A percentile compares a stretch with the other conserved stretches of the same genome.
Evolutionary conservation across 306 rosid genomes (phyloP).

Genomic region (Cyamopsis tetragonoloba): DNA sequence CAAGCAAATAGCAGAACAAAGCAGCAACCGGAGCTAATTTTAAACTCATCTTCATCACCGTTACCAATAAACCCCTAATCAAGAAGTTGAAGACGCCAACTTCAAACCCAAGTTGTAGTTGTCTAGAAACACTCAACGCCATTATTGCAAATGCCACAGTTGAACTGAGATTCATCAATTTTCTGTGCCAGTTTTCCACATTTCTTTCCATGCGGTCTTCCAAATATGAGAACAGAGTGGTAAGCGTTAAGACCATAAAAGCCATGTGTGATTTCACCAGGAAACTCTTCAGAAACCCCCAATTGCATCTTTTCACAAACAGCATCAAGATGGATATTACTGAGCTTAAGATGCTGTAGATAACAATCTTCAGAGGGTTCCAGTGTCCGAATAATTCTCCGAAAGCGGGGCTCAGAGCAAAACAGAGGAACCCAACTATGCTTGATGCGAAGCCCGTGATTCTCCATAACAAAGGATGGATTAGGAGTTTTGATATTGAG

Average conservation of each 20-base stretch:
- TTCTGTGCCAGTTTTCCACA: neutral
- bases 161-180: neutral
- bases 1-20: neutral
- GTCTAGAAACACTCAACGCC: constrained; percentile 2
- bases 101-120: neutral
- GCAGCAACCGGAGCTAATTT: neutral
- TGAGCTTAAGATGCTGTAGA: neutral
- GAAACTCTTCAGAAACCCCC: neutral
- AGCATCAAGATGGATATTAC: neutral
- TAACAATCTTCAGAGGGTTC: neutral
- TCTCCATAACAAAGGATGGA: constrained; percentile 2
- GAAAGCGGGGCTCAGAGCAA: neutral
- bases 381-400: neutral
- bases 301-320: neutral
- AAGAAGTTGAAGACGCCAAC: constrained; percentile 11
- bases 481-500: neutral
- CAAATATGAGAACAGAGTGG: neutral
- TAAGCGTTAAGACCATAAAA: neutral
- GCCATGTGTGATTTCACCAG: neutral
- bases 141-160: constrained; percentile 6
- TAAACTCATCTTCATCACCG: constrained; percentile 1
- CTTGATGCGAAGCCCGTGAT: neutral
- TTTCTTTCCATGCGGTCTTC: constrained; percentile 2
- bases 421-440: constrained; percentile 8
- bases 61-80: constrained; percentile 1